Base-by-base conservation (phyloP, 1,139 yeast genomes). In the Arxiozyma slooffiae region DNA sequence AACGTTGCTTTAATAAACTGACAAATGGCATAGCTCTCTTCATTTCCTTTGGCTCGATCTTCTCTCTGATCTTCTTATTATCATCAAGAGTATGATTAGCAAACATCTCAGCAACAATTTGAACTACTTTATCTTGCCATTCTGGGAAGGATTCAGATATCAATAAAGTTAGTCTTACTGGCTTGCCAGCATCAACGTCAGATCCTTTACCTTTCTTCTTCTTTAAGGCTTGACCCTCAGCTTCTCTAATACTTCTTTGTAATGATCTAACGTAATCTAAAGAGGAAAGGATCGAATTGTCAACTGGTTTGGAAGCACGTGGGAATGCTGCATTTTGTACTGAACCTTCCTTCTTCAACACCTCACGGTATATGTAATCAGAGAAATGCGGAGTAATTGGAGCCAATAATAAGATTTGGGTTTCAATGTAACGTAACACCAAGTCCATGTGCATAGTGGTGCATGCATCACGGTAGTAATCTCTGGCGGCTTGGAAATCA, bases 11-110 rank as follows among this genome's bases (percentile, higher is more conserved):
- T 68, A 92, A 74, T 58, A 80, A 74, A 56, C 92, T 82, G 57
- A 92, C 90, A 69, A 90, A 92, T 54, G 97, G 97, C 98, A 94
- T 92, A 55, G 96, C 97, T 60, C 95, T 82, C 77, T 89, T 89
- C 84, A 90, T 81, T 61, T 85, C 92, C 67, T 80, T 81, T 56
- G 85, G 85, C 30, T 70, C 67, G 53, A 85, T 81, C 63, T 72
- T 78, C 57, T 78, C 76, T 67, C 78, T 82, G 57, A 85, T 73
- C 52, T 69, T 71, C 60, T 76, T 77, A 70, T 76, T 81, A 65
- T 84, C 89, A 54, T 80, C 74, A 60, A 85, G 73, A 36, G 76
- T 68, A 26, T 79, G 80, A 46, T 67, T 68, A 57, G 84, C 92
- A 64, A 85, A 86, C 58, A 89, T 76, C 58, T 85, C 83, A 61